Evolutionary conservation across 1,284 basidiomycete species (phyloP), one percentile per base, ranked within the genome.

Genomic region (Peniophora sp.): DNA sequence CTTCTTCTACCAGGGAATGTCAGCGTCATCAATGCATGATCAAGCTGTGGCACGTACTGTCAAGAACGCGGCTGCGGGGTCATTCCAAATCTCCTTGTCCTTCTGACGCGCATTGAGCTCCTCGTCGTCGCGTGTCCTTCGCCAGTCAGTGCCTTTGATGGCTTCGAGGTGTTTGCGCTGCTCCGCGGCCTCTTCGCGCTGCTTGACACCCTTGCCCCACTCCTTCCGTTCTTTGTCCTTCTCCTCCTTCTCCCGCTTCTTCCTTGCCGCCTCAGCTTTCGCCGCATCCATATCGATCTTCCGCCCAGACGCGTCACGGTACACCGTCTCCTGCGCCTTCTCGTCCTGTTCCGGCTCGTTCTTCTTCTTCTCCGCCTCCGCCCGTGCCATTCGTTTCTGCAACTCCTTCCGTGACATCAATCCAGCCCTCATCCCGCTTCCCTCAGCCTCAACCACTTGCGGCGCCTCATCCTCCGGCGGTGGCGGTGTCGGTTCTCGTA

Each of bases 161-260:
- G 79, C 81, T 66, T 86, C 83, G 60, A 88, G 63, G 58, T 92
- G 81, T 52, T 68, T 61, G 58, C 67, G 78, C 61, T 72, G 69
- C 61, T 78, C 79, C 65, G 91, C 87, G 43, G 74, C 71, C 53
- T 92, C 86, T 27, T 89, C 85, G 50, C 85, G 74, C 70, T 99
- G 94, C 22, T 91, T 85, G 32, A 97, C 62, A 22, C 97, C 97
- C 67, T 95, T 97, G 0, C 89, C 91, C 97, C 97, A 99, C 63
- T 95, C 89, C 85, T 94, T 89, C 71, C 92, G 93, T 65, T 85
- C 78, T 49, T 85, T 86, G 62, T 94, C 90, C 64, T 83, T 85
- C 67, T 93, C 85, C 64, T 92, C 83, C 54, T 76, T 72, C 62
- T 91, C 87, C 23, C 88, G 75, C 62, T 92, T 91, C 62, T 79